Evolutionary conservation across 2,329 filamentous ascomycete species (phyloP), one percentile per base, ranked within the genome.

Genomic region (Fusarium sp.): DNA sequence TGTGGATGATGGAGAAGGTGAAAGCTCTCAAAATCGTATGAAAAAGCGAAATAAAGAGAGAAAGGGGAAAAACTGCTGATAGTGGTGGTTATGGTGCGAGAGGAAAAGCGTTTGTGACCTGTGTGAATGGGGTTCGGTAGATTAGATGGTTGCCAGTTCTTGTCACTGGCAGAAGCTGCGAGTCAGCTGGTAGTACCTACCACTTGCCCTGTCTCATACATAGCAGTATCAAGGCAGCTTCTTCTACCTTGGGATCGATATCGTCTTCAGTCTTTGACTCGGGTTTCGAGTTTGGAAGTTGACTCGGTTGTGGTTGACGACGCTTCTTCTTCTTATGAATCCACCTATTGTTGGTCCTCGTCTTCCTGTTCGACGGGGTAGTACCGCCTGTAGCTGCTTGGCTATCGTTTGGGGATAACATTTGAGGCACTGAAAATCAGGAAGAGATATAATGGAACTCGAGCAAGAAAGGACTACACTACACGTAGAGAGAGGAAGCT

Each of bases 81-180:
- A 38, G 46, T 26, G 12, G n/a, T 21, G 13, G 35, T 18, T 28
- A n/a, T 41, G 8, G 21, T 28, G 16, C 18, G 33, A 28, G 15
- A 39, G 24, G 15, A 10, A 39, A 41, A n/a, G 12, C n/a, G n/a
- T 18, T 24, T 20, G 41, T n/a, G 18, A 10, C 18, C 28, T 43
- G n/a, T 21, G 37, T 52, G 49, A 52, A 29, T 52, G 26, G 20
- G 21, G 48, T 9, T 21, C 18, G 18, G 46, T 49, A 38, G 38
- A 49, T 29, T 49, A 23, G 21, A 24, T 18, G 20, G 24, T 16
- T 39, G 21, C 46, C 47, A 42, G 35, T 41, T 44, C 11, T 35
- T 56, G 42, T 35, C 59, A 55, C 57, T 63, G 57, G 28, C 59
- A 44, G 28, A 35, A 52, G 29, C 49, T 52, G 35, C 49, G 18